Evolutionary conservation across 805 yeast genomes (phyloP).

Genomic region (Myxozyma udenii): DNA sequence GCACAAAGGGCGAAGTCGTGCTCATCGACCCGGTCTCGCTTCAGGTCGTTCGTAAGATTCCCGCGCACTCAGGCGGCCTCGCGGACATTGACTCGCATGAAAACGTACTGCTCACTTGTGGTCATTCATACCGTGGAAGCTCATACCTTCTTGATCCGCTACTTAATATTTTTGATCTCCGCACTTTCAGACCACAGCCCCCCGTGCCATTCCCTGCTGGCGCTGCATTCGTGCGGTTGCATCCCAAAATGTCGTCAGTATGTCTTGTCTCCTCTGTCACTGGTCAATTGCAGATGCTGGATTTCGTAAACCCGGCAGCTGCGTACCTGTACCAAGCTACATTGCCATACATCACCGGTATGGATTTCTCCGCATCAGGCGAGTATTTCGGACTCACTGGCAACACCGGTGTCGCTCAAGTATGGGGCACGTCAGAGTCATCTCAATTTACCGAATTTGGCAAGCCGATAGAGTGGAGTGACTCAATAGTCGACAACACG

Average conservation of each 20-base stretch:
- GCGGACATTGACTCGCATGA: slow-evolving; percentile 42
- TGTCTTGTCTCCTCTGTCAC: slow-evolving; percentile 67
- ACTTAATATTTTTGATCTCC: slow-evolving; percentile 75
- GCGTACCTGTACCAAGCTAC: slow-evolving; percentile 64
- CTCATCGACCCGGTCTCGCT: slow-evolving; percentile 40
- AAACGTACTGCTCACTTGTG: slow-evolving; percentile 65
- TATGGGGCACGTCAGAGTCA: slow-evolving; percentile 59
- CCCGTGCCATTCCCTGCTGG: slow-evolving; percentile 90
- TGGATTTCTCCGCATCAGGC: slow-evolving; percentile 67
- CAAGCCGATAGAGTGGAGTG: slow-evolving; percentile 57
- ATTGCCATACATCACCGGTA: slow-evolving; percentile 47
- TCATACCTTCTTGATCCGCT: slow-evolving; percentile 66
- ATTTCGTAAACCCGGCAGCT: slow-evolving; percentile 72
- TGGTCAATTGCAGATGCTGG: slow-evolving; percentile 85
- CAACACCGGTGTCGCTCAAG: slow-evolving; percentile 55
- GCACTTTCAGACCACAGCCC: slow-evolving; percentile 64
- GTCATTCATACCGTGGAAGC: slow-evolving; percentile 50
- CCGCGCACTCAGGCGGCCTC: slow-evolving; percentile 41
- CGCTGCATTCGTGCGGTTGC: slow-evolving; percentile 77
- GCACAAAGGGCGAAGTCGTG: slow-evolving; percentile 38
- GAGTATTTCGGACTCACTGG: slow-evolving; percentile 73
- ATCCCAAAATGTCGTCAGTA: slow-evolving; percentile 79
- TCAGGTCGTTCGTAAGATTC: slow-evolving; percentile 34
- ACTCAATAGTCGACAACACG: slow-evolving; percentile 31
- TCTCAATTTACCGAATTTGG: slow-evolving; percentile 45